These are phyloP conservation scores for Conringia planisiliqua DNA, from an alignment of 345 rosid species.

Conservation along the genomic window DNA sequence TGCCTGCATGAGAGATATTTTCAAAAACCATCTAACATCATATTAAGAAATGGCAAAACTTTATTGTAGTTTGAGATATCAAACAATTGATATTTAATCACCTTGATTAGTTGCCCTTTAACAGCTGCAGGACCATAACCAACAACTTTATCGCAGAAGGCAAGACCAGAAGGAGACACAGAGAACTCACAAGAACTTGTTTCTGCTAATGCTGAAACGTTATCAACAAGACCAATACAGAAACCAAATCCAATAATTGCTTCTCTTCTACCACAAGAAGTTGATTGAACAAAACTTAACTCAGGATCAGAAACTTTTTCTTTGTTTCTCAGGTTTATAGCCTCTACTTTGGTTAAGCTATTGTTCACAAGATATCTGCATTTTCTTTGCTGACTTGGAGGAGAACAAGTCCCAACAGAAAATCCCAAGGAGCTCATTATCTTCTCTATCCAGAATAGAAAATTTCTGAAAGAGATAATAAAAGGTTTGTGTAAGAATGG, in stretches of 20 bases:
- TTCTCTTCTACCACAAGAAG: slow-evolving; percentile 58
- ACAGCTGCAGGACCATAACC: slow-evolving; percentile 76
- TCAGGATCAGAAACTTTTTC: slow-evolving; percentile 24
- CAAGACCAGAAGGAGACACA: slow-evolving; percentile 82
- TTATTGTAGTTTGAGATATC: neutral
- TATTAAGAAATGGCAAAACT: neutral
- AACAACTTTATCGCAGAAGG: slow-evolving; percentile 70
- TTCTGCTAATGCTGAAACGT: slow-evolving; percentile 45
- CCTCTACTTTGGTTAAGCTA: slow-evolving; percentile 22
- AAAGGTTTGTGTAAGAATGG: slow-evolving; percentile 14
- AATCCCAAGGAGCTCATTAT: slow-evolving; percentile 53
- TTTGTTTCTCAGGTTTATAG: slow-evolving; percentile 15
- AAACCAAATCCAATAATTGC: slow-evolving; percentile 42
- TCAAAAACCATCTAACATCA: neutral
- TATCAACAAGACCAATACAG: slow-evolving; percentile 35
- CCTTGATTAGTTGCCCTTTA: slow-evolving; percentile 89
- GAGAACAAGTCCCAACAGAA: slow-evolving; percentile 39
- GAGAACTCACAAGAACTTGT: slow-evolving; percentile 60
- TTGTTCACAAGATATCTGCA: slow-evolving; percentile 17
- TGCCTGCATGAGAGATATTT: slow-evolving; percentile 41
- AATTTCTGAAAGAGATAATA: slow-evolving; percentile 22
- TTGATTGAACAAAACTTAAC: slow-evolving; percentile 17
- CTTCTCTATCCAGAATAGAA: slow-evolving; percentile 19
- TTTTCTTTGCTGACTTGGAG: slow-evolving; percentile 27
- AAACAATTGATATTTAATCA: neutral